Evolutionary conservation across 1,139 yeast species (phyloP), one percentile per base, ranked within the genome.

Genomic region (Blastobotrys arbuscula): DNA sequence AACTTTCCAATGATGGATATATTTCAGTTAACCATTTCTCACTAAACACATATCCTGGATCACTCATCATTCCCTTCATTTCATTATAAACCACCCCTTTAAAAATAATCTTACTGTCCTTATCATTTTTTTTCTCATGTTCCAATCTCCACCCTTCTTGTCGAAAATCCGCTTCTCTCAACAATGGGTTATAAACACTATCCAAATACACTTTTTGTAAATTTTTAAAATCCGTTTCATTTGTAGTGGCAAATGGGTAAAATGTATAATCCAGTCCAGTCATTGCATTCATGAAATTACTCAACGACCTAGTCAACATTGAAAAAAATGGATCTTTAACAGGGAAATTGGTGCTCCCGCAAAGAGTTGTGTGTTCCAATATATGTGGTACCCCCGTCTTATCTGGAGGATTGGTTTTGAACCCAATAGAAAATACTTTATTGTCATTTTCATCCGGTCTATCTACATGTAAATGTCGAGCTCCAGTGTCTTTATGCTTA

Each of bases 61-160:
- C 92, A 1, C 96, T 85, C 62, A 88, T 80, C 68, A 92, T 97
- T 5, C 99, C 99, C 67, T 94, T 92, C 99, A 92, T 92, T 69
- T 92, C 99, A 63, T 92, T 92, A 66, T 85, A 92, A 1, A 92
- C 99, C 31, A 92, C 98, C 36, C 99, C 99, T 67, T 92, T 92
- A 65, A 87, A 88, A 8, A 72, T 74, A 44, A 92, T 64, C 1
- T 87, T 84, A 16, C 86, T 74, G 0, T 59, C 54, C 8, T 71
- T 69, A 61, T 90, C 90, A 13, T 55, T 52, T 21, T 81, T 69
- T 44, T 73, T 75, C 49, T 78, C 78, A 58, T 87, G 81, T 65
- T 92, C 99, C 42, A 94, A 71, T 64, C 99, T 79, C 99, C 99
- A 92, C 36, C 99, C 99, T 69, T 92, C 99, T 70, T 94, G 98